A percentile compares a stretch with the other conserved stretches of the same genome.
Evolutionary conservation across 2,329 filamentous ascomycete genomes (phyloP).

Genomic region (Fusarium heterosporum): DNA sequence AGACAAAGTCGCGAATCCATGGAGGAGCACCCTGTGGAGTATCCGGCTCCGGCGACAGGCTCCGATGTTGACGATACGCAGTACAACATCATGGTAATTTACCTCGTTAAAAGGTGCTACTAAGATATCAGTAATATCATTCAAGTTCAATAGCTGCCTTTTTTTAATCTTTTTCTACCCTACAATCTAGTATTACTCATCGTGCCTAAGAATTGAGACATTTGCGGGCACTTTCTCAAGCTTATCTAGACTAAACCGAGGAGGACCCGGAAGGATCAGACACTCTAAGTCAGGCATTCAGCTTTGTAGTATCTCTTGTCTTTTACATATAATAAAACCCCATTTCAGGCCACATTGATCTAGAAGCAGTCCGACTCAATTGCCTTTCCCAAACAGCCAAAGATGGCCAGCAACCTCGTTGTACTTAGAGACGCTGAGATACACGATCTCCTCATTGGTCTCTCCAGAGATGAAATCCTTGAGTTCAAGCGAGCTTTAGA

Average conservation of each 20-base stretch:
- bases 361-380: background rate
- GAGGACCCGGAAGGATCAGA: background rate
- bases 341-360: background rate
- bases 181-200: background rate
- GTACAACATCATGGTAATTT: background rate
- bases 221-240: background rate
- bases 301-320: background rate
- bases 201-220: background rate
- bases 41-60: background rate
- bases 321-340: background rate
- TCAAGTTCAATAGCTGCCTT: no score
- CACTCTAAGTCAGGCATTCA: background rate
- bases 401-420: slow-evolving; percentile 8
- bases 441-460: slow-evolving; percentile 31
- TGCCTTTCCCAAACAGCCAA: background rate
- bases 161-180: no score
- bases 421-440: slow-evolving; percentile 36
- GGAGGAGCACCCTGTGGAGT: background rate
- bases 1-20: background rate
- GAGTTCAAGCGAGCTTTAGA: slow-evolving; percentile 22
- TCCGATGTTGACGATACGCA: background rate
- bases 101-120: background rate
- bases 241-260: background rate
- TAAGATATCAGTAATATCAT: no score
- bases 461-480: slow-evolving; percentile 26